Evolutionary conservation across 1,139 yeast genomes (phyloP).

Genomic region (Scheffersomyces lignicola): DNA sequence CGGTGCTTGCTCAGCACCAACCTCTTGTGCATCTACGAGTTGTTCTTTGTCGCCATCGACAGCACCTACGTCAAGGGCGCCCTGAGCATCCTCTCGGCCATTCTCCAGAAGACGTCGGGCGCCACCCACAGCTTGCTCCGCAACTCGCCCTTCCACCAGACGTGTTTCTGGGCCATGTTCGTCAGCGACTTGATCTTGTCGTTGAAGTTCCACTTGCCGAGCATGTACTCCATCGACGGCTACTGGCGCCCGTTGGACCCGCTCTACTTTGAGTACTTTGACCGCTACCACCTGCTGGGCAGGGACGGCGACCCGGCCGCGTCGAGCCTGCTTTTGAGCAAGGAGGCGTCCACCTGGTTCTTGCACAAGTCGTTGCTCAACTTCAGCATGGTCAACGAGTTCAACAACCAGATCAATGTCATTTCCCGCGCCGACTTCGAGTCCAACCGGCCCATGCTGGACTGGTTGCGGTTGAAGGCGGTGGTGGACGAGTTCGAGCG

Average conservation of each 20-base stretch:
- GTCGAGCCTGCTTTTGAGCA: conserved; percentile 11
- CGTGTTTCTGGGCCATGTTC: conserved; percentile 40
- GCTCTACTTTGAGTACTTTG: conserved; percentile 25
- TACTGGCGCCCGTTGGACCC: conserved; percentile 37
- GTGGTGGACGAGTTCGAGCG: conserved; percentile 30
- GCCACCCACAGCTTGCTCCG: conserved; percentile 21
- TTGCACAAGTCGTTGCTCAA: conserved; percentile 31
- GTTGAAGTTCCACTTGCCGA: conserved; percentile 30
- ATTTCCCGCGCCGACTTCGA: conserved; percentile 25
- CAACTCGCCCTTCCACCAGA: conserved; percentile 29
- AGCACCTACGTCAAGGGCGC: conserved; percentile 39
- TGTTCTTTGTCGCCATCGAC: conserved; percentile 38
- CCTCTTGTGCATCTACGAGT: conserved; percentile 39
- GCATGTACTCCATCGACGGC: conserved; percentile 29
- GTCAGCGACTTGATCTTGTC: conserved; percentile 37
- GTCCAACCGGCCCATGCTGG: conserved; percentile 20
- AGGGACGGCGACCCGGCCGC: neutral
- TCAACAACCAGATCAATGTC: conserved; percentile 26
- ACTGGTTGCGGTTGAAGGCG: conserved; percentile 30
- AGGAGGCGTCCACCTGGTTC: conserved; percentile 37
- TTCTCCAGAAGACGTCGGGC: conserved; percentile 21
- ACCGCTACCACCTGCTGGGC: conserved; percentile 5
- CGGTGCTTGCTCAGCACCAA: conserved; percentile 39
- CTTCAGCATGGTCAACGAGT: conserved; percentile 31
- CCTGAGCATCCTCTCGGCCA: conserved; percentile 28